These are phyloP conservation scores for Cardamine resedifolia DNA, from an alignment of 345 rosid genomes.

Conservation along the genomic window DNA sequence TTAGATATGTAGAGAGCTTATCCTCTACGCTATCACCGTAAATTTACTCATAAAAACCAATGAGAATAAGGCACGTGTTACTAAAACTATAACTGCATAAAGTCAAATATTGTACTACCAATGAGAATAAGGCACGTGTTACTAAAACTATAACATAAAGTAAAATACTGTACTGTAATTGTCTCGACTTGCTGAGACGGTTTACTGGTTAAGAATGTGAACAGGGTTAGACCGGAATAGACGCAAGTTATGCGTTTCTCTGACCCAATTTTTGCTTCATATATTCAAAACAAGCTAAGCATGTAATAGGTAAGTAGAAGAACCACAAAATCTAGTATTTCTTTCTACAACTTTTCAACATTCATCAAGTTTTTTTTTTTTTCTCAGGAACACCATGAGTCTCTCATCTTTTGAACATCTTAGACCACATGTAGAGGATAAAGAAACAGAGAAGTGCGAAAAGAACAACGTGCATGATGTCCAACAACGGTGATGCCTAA, in stretches of 20 bases:
- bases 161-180: no score
- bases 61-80: no score
- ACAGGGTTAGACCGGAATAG: no score
- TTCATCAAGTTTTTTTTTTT: neutral
- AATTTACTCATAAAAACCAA: neutral
- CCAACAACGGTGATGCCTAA: constrained; percentile 76
- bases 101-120: no score
- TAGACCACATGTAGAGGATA: constrained; percentile 74
- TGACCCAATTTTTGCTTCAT: neutral
- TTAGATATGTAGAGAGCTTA: neutral
- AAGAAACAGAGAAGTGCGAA: constrained; percentile 73
- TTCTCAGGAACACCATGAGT: no score
- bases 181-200: no score
- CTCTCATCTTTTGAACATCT: constrained; percentile 63
- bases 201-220: no score
- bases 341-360: constrained; percentile 24
- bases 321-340: constrained; percentile 9
- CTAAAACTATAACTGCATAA: no score
- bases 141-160: no score
- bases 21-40: constrained; percentile 11
- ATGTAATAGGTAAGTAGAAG: constrained; percentile 20
- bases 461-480: constrained; percentile 75
- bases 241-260: no score
- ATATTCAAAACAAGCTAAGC: neutral
- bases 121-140: no score